Evolutionary conservation across 805 yeast species (phyloP), one percentile per base, ranked within the genome.

Genomic region (Saturnispora sanitii): DNA sequence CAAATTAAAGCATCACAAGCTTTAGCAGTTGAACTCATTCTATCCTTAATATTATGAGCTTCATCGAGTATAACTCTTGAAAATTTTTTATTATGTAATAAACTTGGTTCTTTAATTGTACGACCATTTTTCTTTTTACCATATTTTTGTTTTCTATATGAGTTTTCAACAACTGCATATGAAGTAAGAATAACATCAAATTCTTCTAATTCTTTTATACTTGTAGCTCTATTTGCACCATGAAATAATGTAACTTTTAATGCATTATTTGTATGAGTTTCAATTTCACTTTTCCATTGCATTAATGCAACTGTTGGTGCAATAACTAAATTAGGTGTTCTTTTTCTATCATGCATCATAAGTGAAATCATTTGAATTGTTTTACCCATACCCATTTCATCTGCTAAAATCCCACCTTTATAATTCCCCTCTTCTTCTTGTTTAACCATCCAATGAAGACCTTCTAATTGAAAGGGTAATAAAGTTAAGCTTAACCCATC

Each of bases 381-480:
- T 54, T 92, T 92, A 47, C 99, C 99, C 97, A 92, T 90, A 28
- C 99, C 99, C 99, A 92, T 92, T 61, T 92, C 99, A 65, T 92
- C 99, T 4, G 98, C 97, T 35, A 92, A 65, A 8, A 92, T 80
- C 13, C 97, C 98, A 20, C 98, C 98, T 13, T 73, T 68, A 59
- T 82, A 90, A 33, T 68, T 71, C 19, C 83, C 69, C 18, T 77
- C 77, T 53, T 86, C 95, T 55, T 90, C 97, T 61, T 90, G 97
- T 37, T 75, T 69, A 12, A 74, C 50, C 45, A 92, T 69, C 99
- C 99, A 92, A 52, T 82, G 74, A 36, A 92, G 66, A 16, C 98
- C 98, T 64, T 92, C 99, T 13, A 76, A 65, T 61, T 92, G 99
- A 61, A 92, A 92, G 1, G 96, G 97, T 22, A 92, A 66, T 29